Percentiles rank a stretch among this genome's conserved stretches.
These are phyloP conservation scores for Hydnum rufescens DNA, from an alignment of 768 basidiomycete species.

Conservation along the genomic window DNA sequence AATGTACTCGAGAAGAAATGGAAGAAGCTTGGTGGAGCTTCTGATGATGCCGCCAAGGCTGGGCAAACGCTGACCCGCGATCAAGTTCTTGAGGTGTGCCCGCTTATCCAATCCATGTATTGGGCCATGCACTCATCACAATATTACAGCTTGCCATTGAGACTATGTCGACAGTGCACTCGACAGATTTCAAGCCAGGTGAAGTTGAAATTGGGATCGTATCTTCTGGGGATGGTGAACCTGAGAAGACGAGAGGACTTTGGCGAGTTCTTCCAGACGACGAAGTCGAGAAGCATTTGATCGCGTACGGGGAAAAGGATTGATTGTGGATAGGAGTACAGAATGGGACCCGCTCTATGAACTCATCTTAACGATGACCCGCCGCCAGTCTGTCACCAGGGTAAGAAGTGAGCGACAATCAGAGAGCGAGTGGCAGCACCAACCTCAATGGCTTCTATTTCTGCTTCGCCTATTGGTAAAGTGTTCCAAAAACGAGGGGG, in stretches of 20 bases:
- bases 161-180: constrained; percentile 79
- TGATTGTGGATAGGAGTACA: no score
- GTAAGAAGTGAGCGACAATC: neutral
- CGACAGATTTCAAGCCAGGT: constrained; percentile 86
- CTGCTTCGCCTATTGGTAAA: constrained; percentile 30
- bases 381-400: no score
- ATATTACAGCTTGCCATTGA: constrained; percentile 68
- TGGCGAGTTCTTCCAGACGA: constrained; percentile 64
- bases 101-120: no score
- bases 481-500: constrained; percentile 38
- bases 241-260: constrained; percentile 39
- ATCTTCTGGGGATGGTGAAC: constrained; percentile 54
- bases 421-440: constrained; percentile 14
- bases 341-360: no score
- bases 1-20: constrained; percentile 97
- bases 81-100: constrained; percentile 74
- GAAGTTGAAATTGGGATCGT: constrained; percentile 96
- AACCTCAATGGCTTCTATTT: constrained; percentile 51
- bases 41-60: constrained; percentile 57
- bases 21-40: constrained; percentile 80
- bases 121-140: neutral
- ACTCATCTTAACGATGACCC: no score
- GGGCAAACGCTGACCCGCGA: constrained; percentile 50
- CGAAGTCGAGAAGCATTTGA: constrained; percentile 60
- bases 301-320: constrained; percentile 83